Evolutionary conservation across 164 flowering plant species (phyloP).

Genomic region (Euptelea pleiosperma): DNA sequence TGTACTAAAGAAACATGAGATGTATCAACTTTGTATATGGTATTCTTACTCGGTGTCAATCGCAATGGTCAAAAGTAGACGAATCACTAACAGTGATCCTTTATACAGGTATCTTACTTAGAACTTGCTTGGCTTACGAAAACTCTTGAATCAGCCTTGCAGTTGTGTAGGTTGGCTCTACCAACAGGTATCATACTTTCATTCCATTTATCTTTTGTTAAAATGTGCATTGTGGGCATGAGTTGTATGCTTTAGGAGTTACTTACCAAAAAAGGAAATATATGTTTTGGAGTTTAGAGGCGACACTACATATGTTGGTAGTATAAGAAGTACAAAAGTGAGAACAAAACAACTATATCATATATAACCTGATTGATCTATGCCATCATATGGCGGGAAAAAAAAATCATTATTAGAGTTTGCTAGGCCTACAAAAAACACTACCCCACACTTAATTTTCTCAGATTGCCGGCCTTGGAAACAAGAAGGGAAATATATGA

Average conservation of each 20-base stretch:
- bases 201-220: conserved; percentile 4
- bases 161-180: conserved; percentile 68
- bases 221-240: too few species aligned
- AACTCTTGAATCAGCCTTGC: conserved; percentile 86
- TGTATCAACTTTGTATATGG: conserved; percentile 27
- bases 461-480: neutral
- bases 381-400: too few species aligned
- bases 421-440: neutral
- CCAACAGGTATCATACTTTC: conserved; percentile 56
- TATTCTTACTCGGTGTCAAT: conserved; percentile 34
- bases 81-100: too few species aligned
- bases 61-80: conserved; percentile 38
- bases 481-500: too few species aligned
- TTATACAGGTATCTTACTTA: too few species aligned
- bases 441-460: neutral
- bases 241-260: too few species aligned
- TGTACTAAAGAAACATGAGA: conserved; percentile 33
- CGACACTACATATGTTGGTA: too few species aligned
- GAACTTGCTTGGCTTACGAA: conserved; percentile 88
- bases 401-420: conserved; percentile 2
- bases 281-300: neutral
- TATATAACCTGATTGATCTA: too few species aligned
- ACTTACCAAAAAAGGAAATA: too few species aligned
- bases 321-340: too few species aligned
- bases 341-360: too few species aligned